Evolutionary conservation across 1,284 basidiomycete genomes (phyloP), one percentile per base, ranked within the genome.

Genomic region (Leccinum olivaceoglutinosum): DNA sequence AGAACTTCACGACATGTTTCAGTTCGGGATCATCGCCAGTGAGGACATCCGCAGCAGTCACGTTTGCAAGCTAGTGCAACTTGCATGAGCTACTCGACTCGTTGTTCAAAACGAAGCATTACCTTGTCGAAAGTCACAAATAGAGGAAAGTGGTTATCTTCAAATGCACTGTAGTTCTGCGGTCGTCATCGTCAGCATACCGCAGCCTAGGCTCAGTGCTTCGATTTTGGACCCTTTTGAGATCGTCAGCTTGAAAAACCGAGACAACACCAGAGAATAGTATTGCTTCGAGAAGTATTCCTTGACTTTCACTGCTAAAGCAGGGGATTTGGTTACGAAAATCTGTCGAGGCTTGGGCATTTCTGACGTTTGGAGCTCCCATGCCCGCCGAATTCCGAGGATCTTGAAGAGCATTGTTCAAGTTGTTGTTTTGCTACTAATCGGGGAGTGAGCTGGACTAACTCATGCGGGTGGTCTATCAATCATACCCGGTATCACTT

Each of bases 381-480:
- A 85, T 2, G 79, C 76, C 9, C 81, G 77, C 66, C 89, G 85
- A 7, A 89, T 81, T 6, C 83, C 81, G 4, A 90, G 76, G 81
- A 90, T 90, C 74, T 88, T 89, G 77, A 86, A 87, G 0, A 89
- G 73, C 81, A 90, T 87, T 0, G 87, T 88, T 0, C 21, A 25
- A 25, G 21, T 25, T 25, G 88, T 89, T 0, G 88, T 90, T 81
- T 91, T 90, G 6, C 87, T 89, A 59, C 21, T 25, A 25, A 32
- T 12, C 1, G 3, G 29, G 56, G 44, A 18, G n/a, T 46, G 9
- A 46, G 57, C 8, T 55, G 38, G 44, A 21, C 21, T 25, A 25
- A 25, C 14, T 8, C 4, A 29, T 12, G 57, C 1, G 2, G 44
- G 2, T 65, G n/a, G 32, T 5, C 44, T 10, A 44, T 10, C 10